Base-by-base conservation (phyloP, 768 basidiomycete genomes). In the Russula ochroleuca region DNA sequence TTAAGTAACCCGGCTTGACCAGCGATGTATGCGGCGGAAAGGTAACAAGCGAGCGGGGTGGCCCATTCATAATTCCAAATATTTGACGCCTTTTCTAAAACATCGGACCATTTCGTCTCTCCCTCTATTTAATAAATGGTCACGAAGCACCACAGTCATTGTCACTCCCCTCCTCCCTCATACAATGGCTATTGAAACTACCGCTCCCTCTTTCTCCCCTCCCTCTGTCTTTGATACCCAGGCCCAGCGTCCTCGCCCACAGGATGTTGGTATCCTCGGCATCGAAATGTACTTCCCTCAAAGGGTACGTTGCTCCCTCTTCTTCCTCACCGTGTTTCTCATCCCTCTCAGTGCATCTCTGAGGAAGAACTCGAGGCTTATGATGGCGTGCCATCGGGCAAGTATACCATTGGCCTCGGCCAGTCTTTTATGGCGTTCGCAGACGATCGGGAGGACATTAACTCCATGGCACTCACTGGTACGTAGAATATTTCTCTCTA, bases 341-440 rank as follows among this genome's bases (percentile, higher is more conserved):
- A 25, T 19, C 25, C 17, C 40, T 59, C 54, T 54, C 56, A 97
- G 88, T 97, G 95, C 78, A 90, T 99, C 78, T 94, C 94, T 10
- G 94, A 98, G 78, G 85, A 88, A 58, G 95, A 91, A 68, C 87
- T 99, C 25, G 68, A 67, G 49, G 68, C 62, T 15, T 68, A 57
- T 41, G 68, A 67, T 41, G 65, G 68, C 40, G 66, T 68, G 25
- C 0, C 59, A 23, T 85, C 91, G 72, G 97, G 97, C 64, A 98
- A 98, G 79, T 98, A 99, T 80, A 99, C 97, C 68, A 97, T 98
- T 74, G 97, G 97, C 73, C 86, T 99, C 43, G 97, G 95, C 62
- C 93, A 96, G 75, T 87, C 95, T 75, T 94, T 86, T 81, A 99
- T 99, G 97, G 94, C 96, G 38, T 98, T 92, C 85, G 90, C 90